Evolutionary conservation across 768 basidiomycete species (phyloP).

Genomic region (Multifurca ochricompacta): DNA sequence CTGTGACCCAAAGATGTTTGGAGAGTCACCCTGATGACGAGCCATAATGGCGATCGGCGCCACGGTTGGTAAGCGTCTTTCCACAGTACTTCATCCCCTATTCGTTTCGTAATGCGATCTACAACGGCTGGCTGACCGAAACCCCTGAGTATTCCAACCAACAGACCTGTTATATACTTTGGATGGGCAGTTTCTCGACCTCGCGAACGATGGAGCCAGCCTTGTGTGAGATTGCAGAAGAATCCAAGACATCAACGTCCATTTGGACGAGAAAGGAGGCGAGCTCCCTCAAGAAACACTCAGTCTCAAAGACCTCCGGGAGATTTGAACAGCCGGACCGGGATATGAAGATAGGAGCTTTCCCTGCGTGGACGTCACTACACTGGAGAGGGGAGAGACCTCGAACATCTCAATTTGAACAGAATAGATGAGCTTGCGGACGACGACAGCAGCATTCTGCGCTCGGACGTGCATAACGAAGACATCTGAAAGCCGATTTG

Average conservation of each 20-base stretch:
- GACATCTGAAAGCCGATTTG: constrained; percentile 28
- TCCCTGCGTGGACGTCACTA: constrained; percentile 33
- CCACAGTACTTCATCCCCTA: constrained; percentile 43
- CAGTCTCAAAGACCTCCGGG: constrained; percentile 26
- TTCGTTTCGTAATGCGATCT: constrained; percentile 33
- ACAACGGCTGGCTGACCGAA: constrained; percentile 29
- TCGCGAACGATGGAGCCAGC: constrained; percentile 26
- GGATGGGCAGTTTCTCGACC: constrained; percentile 36
- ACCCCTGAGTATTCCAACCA: constrained; percentile 39
- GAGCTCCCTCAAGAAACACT: constrained; percentile 30
- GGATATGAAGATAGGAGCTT: constrained; percentile 43
- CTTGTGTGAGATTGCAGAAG: constrained; percentile 32
- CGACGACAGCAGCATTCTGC: constrained; percentile 44
- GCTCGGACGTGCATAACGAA: constrained; percentile 33
- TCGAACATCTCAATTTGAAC: constrained; percentile 42
- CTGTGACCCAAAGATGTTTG: constrained; percentile 25
- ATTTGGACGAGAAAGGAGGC: constrained; percentile 34
- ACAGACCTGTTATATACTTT: constrained; percentile 41
- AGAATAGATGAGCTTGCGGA: constrained; percentile 4
- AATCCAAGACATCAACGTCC: constrained; percentile 29
- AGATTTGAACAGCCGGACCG: constrained; percentile 35
- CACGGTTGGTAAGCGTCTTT: constrained; percentile 33
- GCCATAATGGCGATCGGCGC: constrained; percentile 46
- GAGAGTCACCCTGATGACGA: constrained; percentile 38
- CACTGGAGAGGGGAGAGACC: constrained; percentile 30